Evolutionary conservation across 2,329 filamentous ascomycete genomes (phyloP), one percentile per base, ranked within the genome.

Genomic region (Colletotrichum tropicale): DNA sequence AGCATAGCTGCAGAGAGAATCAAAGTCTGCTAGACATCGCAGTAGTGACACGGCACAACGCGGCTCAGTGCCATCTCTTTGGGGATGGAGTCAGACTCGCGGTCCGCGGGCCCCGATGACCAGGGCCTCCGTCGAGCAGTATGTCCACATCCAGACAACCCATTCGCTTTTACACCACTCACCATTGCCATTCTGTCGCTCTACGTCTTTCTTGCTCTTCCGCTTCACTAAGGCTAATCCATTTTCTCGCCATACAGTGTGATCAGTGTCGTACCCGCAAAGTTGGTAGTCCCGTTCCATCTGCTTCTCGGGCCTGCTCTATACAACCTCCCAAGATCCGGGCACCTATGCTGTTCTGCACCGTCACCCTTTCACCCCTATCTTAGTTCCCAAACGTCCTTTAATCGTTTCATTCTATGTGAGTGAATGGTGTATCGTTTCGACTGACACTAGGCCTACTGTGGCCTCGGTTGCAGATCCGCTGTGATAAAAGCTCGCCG

Each of bases 401-500:
- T 24, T 18, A 9, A 18, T 24, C 32, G 26, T 28, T 21, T 8
- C 10, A 18, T 18, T 61, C 10, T 28, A 10, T 32, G 58, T 61
- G 26, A 30, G 28, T 61, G 26, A 56, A 55, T 61, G 43, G 36
- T 15, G 24, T 61, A 58, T 43, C 30, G n/a, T 21, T 18, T 70
- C 66, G 65, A 36, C 77, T 78, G 69, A 79, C 74, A 70, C 12
- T 24, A 48, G 30, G 75, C 61, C 60, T 48, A 9, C 8, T 48
- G 43, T 75, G 74, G 71, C 62, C 52, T n/a, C 56, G 32, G n/a
- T 60, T 32, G 55, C 77, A 92, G 90, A 90, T 91, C 72, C 89
- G 89, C 62, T 92, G 90, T 79, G 89, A 91, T 80, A 91, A 90
- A 81, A 88, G 90, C 55, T 87, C 86, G 76, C 90, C 90, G 30